Base-by-base conservation (phyloP, 495 filamentous ascomycete species). In the Penicillium canariense region DNA sequence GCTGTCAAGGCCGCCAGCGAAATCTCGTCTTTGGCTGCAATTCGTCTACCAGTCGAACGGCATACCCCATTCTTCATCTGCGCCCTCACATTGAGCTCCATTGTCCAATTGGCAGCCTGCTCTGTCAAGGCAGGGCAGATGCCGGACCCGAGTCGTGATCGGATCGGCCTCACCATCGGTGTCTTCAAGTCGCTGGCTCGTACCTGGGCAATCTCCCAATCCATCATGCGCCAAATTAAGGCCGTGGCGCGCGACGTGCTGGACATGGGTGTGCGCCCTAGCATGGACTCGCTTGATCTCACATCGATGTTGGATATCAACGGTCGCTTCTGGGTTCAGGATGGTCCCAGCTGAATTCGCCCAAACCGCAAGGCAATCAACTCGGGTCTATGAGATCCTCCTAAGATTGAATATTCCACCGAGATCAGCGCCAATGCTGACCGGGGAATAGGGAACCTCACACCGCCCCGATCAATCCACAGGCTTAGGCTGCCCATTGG, bases 1-100 rank as follows among this genome's bases (percentile, higher is more conserved):
- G 90, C 87, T 32, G 78, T 92, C 55, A 83, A 81, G 23, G 88
- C 88, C 0, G 89, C 91, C 5, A 85, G 85, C 60, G 84, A 87
- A 36, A 84, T 96, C 52, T 87, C 84, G 17, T 82, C 84, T 42
- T 83, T 96, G 54, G 85, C 92, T 20, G 87, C 87, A 14, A 85
- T 93, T 40, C 87, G 89, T 12, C 78, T 84, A 20, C 80, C 88
- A 0, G 77, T 93, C 5, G 75, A 84, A 9, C 84, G 81, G 46
- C 90, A 96, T 73, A 91, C 89, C 2, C 90, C 91, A 20, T 92
- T 96, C 71, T 92, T 96, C 75, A 91, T 87, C 22, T 96, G 90
- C 65, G 84, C 90, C 14, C 74, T 95, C 18, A 76, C 81, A 22
- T 65, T 85, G 59, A 81, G 76, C 52, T 80, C 80, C 5, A 79